Evolutionary conservation across 345 rosid species (phyloP).

Genomic region (Microcos paniculata): DNA sequence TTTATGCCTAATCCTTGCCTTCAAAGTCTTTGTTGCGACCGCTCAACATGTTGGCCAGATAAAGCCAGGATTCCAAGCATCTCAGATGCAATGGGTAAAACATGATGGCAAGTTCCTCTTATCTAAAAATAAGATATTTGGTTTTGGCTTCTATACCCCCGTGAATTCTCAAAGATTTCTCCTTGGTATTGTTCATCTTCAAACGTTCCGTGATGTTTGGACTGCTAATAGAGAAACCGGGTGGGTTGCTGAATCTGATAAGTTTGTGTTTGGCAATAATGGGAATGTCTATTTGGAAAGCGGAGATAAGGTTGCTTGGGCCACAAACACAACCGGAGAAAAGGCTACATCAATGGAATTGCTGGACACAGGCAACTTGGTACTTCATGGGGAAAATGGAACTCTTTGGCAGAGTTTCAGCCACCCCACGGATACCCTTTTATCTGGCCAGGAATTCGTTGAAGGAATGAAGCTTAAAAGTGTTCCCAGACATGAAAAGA

Average conservation of each 20-base stretch:
- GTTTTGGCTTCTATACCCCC: conserved; percentile 38
- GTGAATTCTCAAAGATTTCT: conserved; percentile 31
- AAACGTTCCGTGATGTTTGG: conserved; percentile 39
- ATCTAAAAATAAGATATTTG: conserved; percentile 38
- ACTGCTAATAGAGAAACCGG: conserved; percentile 46
- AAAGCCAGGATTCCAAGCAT: conserved; percentile 44
- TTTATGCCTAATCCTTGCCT: conserved; percentile 24
- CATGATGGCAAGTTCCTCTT: conserved; percentile 37
- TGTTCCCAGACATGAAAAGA: conserved; percentile 21
- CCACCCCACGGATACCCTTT: conserved; percentile 51
- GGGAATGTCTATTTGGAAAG: conserved; percentile 42
- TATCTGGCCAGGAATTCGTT: conserved; percentile 52
- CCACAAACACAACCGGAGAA: conserved; percentile 35
- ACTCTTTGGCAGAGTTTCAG: conserved; percentile 62
- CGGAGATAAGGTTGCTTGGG: conserved; percentile 36
- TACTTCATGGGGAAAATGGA: conserved; percentile 33
- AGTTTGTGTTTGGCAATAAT: conserved; percentile 37
- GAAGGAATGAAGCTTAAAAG: conserved; percentile 35
- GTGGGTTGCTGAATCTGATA: conserved; percentile 29
- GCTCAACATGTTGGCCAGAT: conserved; percentile 33
- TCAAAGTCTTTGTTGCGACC: conserved; percentile 16
- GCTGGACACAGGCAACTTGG: conserved; percentile 58
- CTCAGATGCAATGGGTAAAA: conserved; percentile 40
- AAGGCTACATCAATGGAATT: conserved; percentile 38
- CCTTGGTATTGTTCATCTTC: conserved; percentile 34